Base-by-base conservation (phyloP, 2,329 filamentous ascomycete species). In the Ophiostoma angusticollis region DNA sequence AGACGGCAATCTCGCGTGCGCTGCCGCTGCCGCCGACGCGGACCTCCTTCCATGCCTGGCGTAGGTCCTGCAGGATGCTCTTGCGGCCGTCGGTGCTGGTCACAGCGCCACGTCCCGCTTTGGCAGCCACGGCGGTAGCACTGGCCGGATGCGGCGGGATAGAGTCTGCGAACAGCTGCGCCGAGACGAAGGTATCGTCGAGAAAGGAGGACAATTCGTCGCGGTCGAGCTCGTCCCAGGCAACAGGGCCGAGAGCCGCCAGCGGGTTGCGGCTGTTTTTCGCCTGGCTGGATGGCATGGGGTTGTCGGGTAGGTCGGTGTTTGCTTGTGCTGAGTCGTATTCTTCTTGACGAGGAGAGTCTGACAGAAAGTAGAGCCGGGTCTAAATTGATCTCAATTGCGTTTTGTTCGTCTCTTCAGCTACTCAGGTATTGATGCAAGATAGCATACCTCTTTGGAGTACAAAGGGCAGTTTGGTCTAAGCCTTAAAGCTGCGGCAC, bases 1-100 rank as follows among this genome's bases (percentile, higher is more conserved):
- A 94, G 18, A 95, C 76, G 40, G 67, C 70, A 45, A 95, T 78
- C 0, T 70, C 76, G 8, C 84, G 64, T 1, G 84, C 82, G 52
- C 93, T 91, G 16, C 87, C 79, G 9, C n/a, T n/a, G n/a, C 30
- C 31, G 30, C 70, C 74, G 40, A 84, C 60, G 58, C 85, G 89
- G 52, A 87, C 62, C 30, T 85, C 80, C 57, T 93, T 94, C 86
- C 89, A 95, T 58, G 84, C 74, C 52, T 82, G 82, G 42, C 78
- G 76, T n/a, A 94, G 61, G 16, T 69, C 61, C 21, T 63, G 64
- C 23, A 31, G 24, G 3, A 31, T 22, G 23, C 22, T 35, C 9
- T 49, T 33, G 6, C 63, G 57, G 37, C 70, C 65, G 7, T 64
- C 68, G 14, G 62, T 25, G n/a, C n/a, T n/a, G n/a, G n/a, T n/a